A percentile compares a stretch with the other conserved stretches of the same genome.
phyloP scores from a whole-genome alignment of 306 rosid genomes.

The Acacia acuminata region DNA sequence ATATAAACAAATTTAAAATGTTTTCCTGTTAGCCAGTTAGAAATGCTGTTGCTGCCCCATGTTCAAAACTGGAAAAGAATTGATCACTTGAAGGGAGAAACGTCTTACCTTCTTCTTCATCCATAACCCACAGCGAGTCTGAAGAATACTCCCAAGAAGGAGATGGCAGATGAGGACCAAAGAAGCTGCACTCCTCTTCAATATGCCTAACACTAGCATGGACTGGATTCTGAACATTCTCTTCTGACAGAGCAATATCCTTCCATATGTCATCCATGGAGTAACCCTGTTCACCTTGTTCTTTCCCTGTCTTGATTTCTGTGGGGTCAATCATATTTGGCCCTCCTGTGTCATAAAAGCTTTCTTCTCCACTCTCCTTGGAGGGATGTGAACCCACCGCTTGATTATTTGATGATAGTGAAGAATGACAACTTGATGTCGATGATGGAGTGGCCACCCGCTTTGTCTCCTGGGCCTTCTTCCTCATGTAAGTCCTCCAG shows the following conservation, averaged over 20 bases:
- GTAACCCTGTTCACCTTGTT: constrained; percentile 40
- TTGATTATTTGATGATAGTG: constrained; percentile 53
- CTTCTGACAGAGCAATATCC: constrained; percentile 65
- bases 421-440: constrained; percentile 41
- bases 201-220: constrained; percentile 36
- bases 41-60: constrained; percentile 35
- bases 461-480: constrained; percentile 81
- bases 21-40: constrained; percentile 61
- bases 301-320: constrained; percentile 35
- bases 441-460: constrained; percentile 32
- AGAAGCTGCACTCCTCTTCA: constrained; percentile 48
- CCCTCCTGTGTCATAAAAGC: constrained; percentile 87
- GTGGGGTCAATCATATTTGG: constrained; percentile 22
- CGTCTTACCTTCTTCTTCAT: constrained; percentile 46
- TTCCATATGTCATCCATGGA: constrained; percentile 96
- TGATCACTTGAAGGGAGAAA: constrained; percentile 51
- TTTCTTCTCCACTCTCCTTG: constrained; percentile 60
- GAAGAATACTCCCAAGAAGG: constrained; percentile 61
- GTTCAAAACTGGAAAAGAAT: constrained; percentile 45
- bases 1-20: constrained; percentile 57
- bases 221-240: constrained; percentile 35
- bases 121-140: constrained; percentile 70
- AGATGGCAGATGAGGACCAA: constrained; percentile 45
- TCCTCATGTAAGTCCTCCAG: constrained; percentile 96
- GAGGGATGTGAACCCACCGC: constrained; percentile 47